Percentiles rank a stretch among this genome's conserved stretches.
These are phyloP conservation scores for Neofusicoccum umdonicola DNA, from an alignment of 2,329 filamentous ascomycete species.

Conservation along the genomic window DNA sequence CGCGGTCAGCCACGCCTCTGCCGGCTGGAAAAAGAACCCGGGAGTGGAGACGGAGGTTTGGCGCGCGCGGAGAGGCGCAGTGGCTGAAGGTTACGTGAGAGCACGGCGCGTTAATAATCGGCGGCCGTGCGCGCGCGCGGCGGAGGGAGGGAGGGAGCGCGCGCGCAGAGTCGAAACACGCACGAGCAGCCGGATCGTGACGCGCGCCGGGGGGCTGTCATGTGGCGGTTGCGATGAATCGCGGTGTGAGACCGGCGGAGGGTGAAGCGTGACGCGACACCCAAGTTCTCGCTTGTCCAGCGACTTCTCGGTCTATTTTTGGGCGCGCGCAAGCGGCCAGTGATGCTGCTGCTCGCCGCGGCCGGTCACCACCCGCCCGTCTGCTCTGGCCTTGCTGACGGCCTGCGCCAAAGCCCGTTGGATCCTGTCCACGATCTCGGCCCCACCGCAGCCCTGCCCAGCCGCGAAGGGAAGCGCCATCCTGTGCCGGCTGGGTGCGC, in stretches of 20 bases:
- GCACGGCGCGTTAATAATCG: background rate
- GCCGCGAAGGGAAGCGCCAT: background rate
- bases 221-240: background rate
- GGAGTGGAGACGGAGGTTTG: constrained; percentile 8
- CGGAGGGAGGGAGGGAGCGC: background rate
- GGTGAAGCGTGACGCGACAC: background rate
- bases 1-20: background rate
- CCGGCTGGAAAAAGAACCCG: constrained; percentile 3
- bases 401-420: background rate
- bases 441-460: constrained; percentile 3
- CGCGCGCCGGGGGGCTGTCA: background rate
- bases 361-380: background rate
- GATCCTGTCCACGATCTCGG: background rate
- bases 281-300: background rate
- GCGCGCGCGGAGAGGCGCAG: background rate
- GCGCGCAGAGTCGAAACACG: background rate
- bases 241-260: background rate
- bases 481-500: background rate
- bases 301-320: constrained; percentile 9
- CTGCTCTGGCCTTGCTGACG: background rate
- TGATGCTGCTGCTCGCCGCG: background rate
- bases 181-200: background rate
- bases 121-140: background rate
- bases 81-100: constrained; percentile 13
- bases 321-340: background rate